These are phyloP conservation scores for Termitomyces sp. DNA, from an alignment of 768 basidiomycete species.

Conservation along the genomic window DNA sequence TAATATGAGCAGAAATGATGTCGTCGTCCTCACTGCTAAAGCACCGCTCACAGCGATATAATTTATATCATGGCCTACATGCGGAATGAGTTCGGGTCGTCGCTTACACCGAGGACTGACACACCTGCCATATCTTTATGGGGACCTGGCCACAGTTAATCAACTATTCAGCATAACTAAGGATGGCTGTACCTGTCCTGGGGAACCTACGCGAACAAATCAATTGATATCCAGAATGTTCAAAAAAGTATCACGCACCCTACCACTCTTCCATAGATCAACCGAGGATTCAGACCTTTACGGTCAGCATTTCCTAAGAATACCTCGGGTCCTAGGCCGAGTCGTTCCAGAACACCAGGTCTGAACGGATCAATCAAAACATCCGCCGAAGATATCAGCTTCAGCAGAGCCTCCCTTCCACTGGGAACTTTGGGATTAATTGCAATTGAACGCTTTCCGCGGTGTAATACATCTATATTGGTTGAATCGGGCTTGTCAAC, in stretches of 20 bases:
- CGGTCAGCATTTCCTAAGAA: slow-evolving; percentile 46
- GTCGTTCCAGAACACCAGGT: slow-evolving; percentile 74
- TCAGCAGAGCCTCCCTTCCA: slow-evolving; percentile 51
- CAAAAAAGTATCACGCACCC: slow-evolving; percentile 41
- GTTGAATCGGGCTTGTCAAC: slow-evolving; percentile 55
- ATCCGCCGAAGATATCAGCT: slow-evolving; percentile 63
- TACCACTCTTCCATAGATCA: slow-evolving; percentile 71
- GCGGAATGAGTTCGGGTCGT: neutral
- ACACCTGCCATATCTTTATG: slow-evolving; percentile 74
- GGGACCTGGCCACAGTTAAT: slow-evolving; percentile 39
- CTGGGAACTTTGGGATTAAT: slow-evolving; percentile 58
- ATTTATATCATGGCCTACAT: slow-evolving; percentile 75
- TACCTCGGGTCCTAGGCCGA: slow-evolving; percentile 71
- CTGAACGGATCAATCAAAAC: slow-evolving; percentile 81
- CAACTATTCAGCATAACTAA: slow-evolving; percentile 1
- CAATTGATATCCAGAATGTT: neutral
- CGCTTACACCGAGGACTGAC: slow-evolving; percentile 7
- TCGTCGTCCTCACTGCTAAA: slow-evolving; percentile 42
- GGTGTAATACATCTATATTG: slow-evolving; percentile 50
- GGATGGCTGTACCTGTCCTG: slow-evolving; percentile 37
- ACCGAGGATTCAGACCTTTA: slow-evolving; percentile 51
- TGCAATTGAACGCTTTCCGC: slow-evolving; percentile 72
- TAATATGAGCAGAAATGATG: neutral
- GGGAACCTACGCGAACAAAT: slow-evolving; percentile 41
- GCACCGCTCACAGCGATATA: slow-evolving; percentile 78